Percentiles rank a stretch among this genome's conserved stretches.
Evolutionary conservation across 1,284 basidiomycete genomes (phyloP).

Genomic region (Veloboletus limbatus): DNA sequence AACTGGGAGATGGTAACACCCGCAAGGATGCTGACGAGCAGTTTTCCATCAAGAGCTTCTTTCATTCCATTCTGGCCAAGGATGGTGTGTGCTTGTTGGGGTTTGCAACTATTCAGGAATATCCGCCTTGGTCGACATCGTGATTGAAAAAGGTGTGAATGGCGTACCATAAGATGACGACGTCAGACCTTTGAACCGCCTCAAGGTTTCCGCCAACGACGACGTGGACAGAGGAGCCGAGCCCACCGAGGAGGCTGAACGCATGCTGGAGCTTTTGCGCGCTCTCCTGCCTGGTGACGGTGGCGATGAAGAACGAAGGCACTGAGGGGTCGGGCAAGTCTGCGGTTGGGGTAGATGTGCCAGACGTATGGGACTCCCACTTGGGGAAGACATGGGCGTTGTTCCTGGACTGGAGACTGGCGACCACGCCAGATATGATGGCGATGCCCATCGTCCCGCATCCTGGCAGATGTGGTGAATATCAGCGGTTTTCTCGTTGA

Average conservation of each 20-base stretch:
- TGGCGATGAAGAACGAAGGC: conserved; percentile 86
- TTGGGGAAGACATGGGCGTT: conserved; percentile 39
- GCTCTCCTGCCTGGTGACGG: conserved; percentile 80
- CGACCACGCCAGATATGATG: conserved; percentile 87
- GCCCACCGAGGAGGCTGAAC: conserved; percentile 57
- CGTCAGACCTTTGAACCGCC: conserved; percentile 75
- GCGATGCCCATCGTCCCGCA: conserved; percentile 99
- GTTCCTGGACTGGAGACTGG: conserved; percentile 59
- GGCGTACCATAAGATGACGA: conserved; percentile 83
- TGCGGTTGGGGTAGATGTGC: conserved; percentile 71
- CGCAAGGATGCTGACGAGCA: conserved; percentile 95
- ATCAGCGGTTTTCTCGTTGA: background rate
- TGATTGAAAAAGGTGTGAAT: background rate
- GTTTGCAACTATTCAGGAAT: conserved; percentile 76
- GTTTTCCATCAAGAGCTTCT: conserved; percentile 85
- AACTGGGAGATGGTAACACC: conserved; percentile 91
- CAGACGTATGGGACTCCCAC: conserved; percentile 84
- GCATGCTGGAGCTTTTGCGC: conserved; percentile 66
- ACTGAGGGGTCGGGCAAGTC: conserved; percentile 60
- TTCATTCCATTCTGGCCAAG: conserved; percentile 78
- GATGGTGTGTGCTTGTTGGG: conserved; percentile 81
- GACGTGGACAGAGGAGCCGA: conserved; percentile 69
- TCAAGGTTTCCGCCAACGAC: conserved; percentile 68
- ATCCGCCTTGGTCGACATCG: conserved; percentile 2
- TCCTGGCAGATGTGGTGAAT: conserved; percentile 48